Evolutionary conservation across 2,329 filamentous ascomycete species (phyloP).

Genomic region (Ceratocystis variospora): DNA sequence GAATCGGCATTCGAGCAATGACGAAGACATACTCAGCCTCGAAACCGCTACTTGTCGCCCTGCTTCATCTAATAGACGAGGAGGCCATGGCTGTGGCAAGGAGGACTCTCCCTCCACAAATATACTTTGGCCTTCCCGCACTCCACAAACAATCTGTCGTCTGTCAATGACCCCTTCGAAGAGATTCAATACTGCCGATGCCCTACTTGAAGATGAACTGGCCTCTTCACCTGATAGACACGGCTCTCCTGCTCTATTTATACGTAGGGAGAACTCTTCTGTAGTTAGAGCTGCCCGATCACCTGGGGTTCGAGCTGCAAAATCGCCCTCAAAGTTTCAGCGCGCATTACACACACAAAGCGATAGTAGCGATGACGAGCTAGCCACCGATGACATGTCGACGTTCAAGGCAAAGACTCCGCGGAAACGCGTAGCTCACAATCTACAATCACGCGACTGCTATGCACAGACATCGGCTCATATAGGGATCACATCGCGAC

Average conservation of each 20-base stretch:
- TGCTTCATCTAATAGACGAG: neutral
- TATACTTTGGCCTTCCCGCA: neutral
- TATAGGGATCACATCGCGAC: neutral
- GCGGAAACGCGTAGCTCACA: neutral
- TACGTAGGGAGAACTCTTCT: neutral
- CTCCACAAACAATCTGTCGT: slow-evolving; percentile 6
- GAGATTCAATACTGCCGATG: slow-evolving; percentile 7
- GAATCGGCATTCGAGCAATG: neutral
- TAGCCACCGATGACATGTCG: slow-evolving; percentile 7
- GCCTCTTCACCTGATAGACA: slow-evolving; percentile 14
- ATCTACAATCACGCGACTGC: neutral
- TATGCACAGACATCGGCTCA: neutral
- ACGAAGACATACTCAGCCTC: neutral
- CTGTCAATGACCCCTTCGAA: slow-evolving; percentile 12
- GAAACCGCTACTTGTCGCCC: neutral
- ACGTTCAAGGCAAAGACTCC: slow-evolving; percentile 2
- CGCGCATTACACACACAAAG: neutral
- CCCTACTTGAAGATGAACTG: slow-evolving; percentile 15
- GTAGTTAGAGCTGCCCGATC: neutral
- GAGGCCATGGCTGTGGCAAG: neutral
- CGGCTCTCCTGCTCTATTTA: neutral
- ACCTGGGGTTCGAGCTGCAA: neutral
- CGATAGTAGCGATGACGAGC: slow-evolving; percentile 12
- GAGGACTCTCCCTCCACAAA: slow-evolving; percentile 1
- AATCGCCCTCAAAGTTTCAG: neutral